A percentile compares a stretch with the other conserved stretches of the same genome.
Conservation (phyloP, 805 yeast genomes). For the Suhomyces kilbournensis region DNA sequence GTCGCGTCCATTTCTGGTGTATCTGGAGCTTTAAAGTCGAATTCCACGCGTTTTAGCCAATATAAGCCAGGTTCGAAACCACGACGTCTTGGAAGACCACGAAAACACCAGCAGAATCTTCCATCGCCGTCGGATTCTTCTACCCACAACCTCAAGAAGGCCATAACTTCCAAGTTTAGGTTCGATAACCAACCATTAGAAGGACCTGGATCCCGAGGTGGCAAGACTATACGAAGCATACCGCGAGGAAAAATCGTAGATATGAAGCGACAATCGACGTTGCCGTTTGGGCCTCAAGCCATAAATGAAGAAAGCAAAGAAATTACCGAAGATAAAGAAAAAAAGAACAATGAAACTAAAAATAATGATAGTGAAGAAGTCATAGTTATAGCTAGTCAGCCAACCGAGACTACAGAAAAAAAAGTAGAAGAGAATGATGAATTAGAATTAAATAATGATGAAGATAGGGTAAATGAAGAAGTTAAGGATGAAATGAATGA, state of each 20-base stretch:
- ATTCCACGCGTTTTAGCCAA: slow-evolving; percentile 19
- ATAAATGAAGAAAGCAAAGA: background rate
- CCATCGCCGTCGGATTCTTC: slow-evolving; percentile 21
- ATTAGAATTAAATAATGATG: background rate
- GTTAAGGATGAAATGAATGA: background rate
- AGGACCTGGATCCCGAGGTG: slow-evolving; percentile 43
- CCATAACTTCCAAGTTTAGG: slow-evolving; percentile 31
- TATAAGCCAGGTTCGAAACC: slow-evolving; percentile 32
- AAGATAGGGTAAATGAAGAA: background rate
- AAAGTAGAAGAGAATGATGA: slow-evolving; percentile 2
- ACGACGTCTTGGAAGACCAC: slow-evolving; percentile 35
- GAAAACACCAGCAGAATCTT: slow-evolving; percentile 22
- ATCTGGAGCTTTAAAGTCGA: background rate
- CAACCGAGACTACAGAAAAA: background rate
- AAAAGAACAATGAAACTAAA: background rate
- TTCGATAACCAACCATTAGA: slow-evolving; percentile 33
- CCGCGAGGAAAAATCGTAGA: slow-evolving; percentile 25
- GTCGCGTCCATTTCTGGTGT: background rate
- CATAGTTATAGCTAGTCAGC: background rate
- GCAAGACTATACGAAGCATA: slow-evolving; percentile 17
- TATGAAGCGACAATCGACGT: slow-evolving; percentile 17
- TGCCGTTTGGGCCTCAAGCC: slow-evolving; percentile 6
- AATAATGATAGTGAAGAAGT: background rate
- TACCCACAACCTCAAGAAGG: slow-evolving; percentile 26
- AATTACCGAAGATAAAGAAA: background rate